These are phyloP conservation scores for Lachancea kluyveri DNA, from an alignment of 805 yeast species.

Conservation along the genomic window DNA sequence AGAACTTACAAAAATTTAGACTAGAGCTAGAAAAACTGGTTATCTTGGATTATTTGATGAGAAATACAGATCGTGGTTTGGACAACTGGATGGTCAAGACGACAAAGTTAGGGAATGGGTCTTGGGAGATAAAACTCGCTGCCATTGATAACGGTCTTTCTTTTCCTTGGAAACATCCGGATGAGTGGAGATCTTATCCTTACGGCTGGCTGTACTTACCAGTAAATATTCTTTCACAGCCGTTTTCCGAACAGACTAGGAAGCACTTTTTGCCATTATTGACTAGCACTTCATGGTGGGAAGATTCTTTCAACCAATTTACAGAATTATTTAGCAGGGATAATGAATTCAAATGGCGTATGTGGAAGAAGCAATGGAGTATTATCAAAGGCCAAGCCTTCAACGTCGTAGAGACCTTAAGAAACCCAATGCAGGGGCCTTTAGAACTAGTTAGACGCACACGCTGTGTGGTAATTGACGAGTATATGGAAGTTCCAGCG, in stretches of 20 bases:
- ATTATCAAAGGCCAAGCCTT: constrained; percentile 74
- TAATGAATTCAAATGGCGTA: constrained; percentile 53
- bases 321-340: constrained; percentile 48
- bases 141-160: constrained; percentile 74
- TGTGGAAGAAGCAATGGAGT: constrained; percentile 65
- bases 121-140: constrained; percentile 42
- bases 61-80: constrained; percentile 69
- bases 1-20: constrained; percentile 44
- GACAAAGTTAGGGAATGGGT: constrained; percentile 12
- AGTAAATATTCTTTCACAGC: constrained; percentile 55
- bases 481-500: constrained; percentile 51
- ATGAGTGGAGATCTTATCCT: constrained; percentile 75
- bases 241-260: constrained; percentile 52
- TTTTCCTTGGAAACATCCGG: constrained; percentile 79
- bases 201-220: constrained; percentile 75
- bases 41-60: constrained; percentile 61
- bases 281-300: constrained; percentile 68
- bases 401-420: constrained; percentile 62
- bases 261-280: constrained; percentile 50
- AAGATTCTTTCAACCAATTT: constrained; percentile 43
- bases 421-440: constrained; percentile 55
- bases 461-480: constrained; percentile 53
- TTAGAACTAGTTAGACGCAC: constrained; percentile 57
- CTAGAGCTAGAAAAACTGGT: constrained; percentile 64
- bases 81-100: constrained; percentile 75